These are phyloP conservation scores for Saposhnikovia divaricata DNA, from an alignment of 129 eudicot species.

Conservation along the genomic window DNA sequence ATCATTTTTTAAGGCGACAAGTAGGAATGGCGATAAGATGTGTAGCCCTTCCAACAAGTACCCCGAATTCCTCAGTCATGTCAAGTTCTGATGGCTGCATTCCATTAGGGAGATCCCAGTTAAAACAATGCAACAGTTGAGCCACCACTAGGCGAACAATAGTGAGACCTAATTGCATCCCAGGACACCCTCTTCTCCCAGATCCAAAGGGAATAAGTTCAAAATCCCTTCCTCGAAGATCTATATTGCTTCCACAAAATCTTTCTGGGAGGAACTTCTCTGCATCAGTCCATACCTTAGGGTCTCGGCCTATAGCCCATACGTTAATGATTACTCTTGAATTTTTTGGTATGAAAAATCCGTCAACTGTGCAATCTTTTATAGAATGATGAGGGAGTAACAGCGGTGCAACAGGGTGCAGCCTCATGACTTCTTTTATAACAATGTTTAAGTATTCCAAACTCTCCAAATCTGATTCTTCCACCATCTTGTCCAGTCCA, in stretches of 20 bases:
- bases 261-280: constrained; percentile 43
- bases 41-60: constrained; percentile 9
- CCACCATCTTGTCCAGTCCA: constrained; percentile 32
- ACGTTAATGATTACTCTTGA: constrained; percentile 31
- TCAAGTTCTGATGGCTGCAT: constrained; percentile 9
- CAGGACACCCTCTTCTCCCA: constrained; percentile 54
- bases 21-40: not conserved
- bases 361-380: constrained; percentile 23
- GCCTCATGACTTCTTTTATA: constrained; percentile 41
- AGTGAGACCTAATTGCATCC: constrained; percentile 29
- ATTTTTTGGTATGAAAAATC: constrained; percentile 32
- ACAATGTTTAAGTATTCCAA: constrained; percentile 36
- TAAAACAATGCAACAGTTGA: constrained; percentile 37
- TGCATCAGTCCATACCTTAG: constrained; percentile 33
- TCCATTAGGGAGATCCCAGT: constrained; percentile 31
- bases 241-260: constrained; percentile 27
- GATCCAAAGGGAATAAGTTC: constrained; percentile 45
- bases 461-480: constrained; percentile 33
- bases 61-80: constrained; percentile 7
- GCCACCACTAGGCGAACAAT: constrained; percentile 30
- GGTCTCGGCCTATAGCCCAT: constrained; percentile 38
- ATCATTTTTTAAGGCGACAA: not conserved
- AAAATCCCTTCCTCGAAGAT: constrained; percentile 33
- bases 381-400: constrained; percentile 29
- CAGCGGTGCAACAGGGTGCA: constrained; percentile 45